phyloP scores from a whole-genome alignment of 306 rosid genomes.

The Benincasa hispida region DNA sequence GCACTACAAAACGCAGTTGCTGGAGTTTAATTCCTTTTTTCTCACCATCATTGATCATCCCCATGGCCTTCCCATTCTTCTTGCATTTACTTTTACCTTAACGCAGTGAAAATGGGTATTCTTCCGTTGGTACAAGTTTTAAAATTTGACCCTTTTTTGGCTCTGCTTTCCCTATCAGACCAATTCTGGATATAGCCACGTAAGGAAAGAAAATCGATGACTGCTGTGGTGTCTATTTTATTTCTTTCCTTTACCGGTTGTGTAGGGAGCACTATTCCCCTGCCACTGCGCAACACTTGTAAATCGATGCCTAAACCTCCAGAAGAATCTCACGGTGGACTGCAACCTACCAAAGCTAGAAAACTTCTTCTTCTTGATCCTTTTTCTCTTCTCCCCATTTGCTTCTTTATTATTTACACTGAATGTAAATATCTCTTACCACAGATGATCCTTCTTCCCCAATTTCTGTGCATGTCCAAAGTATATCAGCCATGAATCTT shows the following conservation, averaged over 20 bases:
- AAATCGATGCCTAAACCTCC: neutral
- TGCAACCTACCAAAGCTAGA: neutral
- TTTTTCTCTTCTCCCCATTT: neutral
- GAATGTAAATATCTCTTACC: neutral
- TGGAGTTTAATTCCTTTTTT: too few relatives aligned
- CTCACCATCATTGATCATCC: too few relatives aligned
- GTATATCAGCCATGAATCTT: neutral
- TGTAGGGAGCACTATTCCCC: neutral
- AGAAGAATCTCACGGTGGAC: neutral
- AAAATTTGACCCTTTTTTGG: too few relatives aligned
- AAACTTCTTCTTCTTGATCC: neutral
- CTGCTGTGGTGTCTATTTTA: neutral
- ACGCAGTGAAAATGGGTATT: too few relatives aligned
- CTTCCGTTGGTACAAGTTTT: too few relatives aligned
- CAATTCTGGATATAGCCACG: too few relatives aligned
- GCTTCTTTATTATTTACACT: neutral
- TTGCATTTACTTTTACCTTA: too few relatives aligned
- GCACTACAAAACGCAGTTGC: too few relatives aligned
- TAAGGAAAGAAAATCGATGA: neutral
- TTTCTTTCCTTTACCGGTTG: neutral
- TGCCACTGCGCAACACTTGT: neutral
- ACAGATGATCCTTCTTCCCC: neutral
- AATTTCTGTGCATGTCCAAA: neutral
- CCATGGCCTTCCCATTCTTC: too few relatives aligned
- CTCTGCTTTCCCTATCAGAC: too few relatives aligned